A percentile compares a stretch with the other conserved stretches of the same genome.
These are phyloP conservation scores for Chrysosporium queenslandicum DNA, from an alignment of 2,329 filamentous ascomycete genomes.

Conservation along the genomic window DNA sequence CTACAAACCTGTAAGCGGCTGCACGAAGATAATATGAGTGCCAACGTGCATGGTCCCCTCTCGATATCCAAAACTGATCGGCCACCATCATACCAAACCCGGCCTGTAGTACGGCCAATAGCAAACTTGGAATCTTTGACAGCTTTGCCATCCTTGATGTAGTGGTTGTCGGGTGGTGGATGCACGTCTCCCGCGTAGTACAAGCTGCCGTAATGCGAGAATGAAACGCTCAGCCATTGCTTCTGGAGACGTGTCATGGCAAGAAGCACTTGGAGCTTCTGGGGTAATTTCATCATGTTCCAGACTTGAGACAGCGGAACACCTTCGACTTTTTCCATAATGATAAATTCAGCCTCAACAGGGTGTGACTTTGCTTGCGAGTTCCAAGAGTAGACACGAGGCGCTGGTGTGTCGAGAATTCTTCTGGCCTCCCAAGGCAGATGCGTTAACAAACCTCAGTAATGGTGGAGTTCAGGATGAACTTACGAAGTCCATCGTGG, in stretches of 20 bases:
- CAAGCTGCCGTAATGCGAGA: conserved; percentile 25
- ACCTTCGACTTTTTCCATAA: conserved; percentile 23
- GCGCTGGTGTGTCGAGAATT: conserved; percentile 14
- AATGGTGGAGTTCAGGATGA: not conserved
- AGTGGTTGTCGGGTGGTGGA: conserved; percentile 18
- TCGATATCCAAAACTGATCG: conserved; percentile 21
- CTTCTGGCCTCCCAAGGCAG: conserved; percentile 20
- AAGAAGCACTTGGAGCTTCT: conserved; percentile 24
- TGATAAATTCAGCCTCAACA: conserved; percentile 30
- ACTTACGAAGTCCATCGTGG: conserved; percentile 17
- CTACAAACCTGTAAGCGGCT: conserved; percentile 19
- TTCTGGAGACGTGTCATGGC: conserved; percentile 23
- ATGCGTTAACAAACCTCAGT: conserved; percentile 13
- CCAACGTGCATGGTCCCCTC: conserved; percentile 24
- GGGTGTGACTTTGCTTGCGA: conserved; percentile 20
- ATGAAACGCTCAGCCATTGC: conserved; percentile 23
- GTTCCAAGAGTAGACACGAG: conserved; percentile 11
- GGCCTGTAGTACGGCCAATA: conserved; percentile 23
- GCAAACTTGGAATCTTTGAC: conserved; percentile 21
- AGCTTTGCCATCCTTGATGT: conserved; percentile 19
- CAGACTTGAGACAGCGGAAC: conserved; percentile 23
- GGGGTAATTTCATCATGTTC: conserved; percentile 19
- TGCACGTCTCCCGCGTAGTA: conserved; percentile 22
- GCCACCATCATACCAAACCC: conserved; percentile 23
- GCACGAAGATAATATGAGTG: conserved; percentile 9